A percentile compares a stretch with the other conserved stretches of the same genome.
Conservation (phyloP, 1,139 yeast species). For the Blastobotrys proliferans region DNA sequence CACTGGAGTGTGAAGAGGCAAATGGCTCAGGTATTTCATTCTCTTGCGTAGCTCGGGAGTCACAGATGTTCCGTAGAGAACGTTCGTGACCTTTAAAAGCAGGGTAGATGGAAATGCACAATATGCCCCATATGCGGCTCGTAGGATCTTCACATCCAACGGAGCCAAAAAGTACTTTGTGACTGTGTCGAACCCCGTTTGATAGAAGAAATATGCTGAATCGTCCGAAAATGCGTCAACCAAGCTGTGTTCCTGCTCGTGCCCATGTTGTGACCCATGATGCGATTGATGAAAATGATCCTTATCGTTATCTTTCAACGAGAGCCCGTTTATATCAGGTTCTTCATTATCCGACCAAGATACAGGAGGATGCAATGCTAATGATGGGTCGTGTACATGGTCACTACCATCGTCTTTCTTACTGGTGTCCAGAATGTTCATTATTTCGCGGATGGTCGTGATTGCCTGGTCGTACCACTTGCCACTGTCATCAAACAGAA, state of each 20-base stretch:
- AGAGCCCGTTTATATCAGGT: no score
- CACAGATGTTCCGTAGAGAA: conserved; percentile 57
- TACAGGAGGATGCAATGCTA: no score
- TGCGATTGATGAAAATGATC: no score
- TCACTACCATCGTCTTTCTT: no score
- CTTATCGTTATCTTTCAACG: no score
- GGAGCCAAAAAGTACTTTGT: conserved; percentile 69
- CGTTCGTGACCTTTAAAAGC: conserved; percentile 61
- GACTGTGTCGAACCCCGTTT: conserved; percentile 66
- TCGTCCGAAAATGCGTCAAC: conserved; percentile 30
- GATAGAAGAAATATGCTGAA: conserved; percentile 57
- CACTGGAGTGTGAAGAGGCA: conserved; percentile 80
- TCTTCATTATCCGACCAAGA: no score
- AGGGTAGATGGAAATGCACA: conserved; percentile 63
- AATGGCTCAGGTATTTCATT: conserved; percentile 70
- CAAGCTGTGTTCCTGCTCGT: no score
- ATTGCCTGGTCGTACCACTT: conserved; percentile 56
- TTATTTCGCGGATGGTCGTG: conserved; percentile 44
- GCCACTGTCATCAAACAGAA: conserved; percentile 57
- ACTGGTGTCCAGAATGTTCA: not conserved
- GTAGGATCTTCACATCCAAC: conserved; percentile 71
- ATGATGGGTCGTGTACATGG: no score
- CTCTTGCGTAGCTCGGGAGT: conserved; percentile 53
- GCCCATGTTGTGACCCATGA: no score
- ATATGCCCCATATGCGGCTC: conserved; percentile 59